phyloP scores from a whole-genome alignment of 2,329 filamentous ascomycete genomes.

The Claviceps cyperi region DNA sequence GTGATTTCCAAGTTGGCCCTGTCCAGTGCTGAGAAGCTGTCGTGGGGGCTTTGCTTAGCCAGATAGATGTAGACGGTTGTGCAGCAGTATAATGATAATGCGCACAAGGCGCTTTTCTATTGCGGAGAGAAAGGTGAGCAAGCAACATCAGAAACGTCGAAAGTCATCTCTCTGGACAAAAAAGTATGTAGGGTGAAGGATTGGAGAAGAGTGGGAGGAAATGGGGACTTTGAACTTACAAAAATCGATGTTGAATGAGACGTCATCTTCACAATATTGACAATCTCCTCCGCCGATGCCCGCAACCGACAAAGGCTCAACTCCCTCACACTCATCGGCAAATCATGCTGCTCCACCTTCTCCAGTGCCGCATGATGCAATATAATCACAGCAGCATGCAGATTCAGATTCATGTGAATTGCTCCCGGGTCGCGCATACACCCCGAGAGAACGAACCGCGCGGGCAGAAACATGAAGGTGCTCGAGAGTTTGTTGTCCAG shows the following conservation, averaged over 20 bases:
- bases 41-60: slow-evolving; percentile 50
- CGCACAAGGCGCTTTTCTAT: slow-evolving; percentile 26
- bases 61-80: slow-evolving; percentile 73
- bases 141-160: background rate
- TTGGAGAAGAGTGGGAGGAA: too few relatives aligned
- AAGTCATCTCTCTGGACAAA: background rate
- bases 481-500: slow-evolving; percentile 71
- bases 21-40: slow-evolving; percentile 36
- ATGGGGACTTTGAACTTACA: slow-evolving; percentile 33
- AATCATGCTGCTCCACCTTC: slow-evolving; percentile 58
- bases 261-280: slow-evolving; percentile 67
- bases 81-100: slow-evolving; percentile 75
- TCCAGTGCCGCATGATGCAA: slow-evolving; percentile 80
- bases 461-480: slow-evolving; percentile 65
- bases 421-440: slow-evolving; percentile 56
- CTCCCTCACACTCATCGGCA: slow-evolving; percentile 50
- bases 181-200: too few relatives aligned
- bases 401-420: slow-evolving; percentile 73
- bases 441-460: slow-evolving; percentile 55
- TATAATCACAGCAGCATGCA: slow-evolving; percentile 79
- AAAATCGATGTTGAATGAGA: slow-evolving; percentile 52
- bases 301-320: slow-evolving; percentile 61
- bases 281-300: slow-evolving; percentile 71
- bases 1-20: slow-evolving; percentile 54
- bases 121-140: background rate